Base-by-base conservation (phyloP, 2,329 filamentous ascomycete genomes). In the Leptodontidium sp. region DNA sequence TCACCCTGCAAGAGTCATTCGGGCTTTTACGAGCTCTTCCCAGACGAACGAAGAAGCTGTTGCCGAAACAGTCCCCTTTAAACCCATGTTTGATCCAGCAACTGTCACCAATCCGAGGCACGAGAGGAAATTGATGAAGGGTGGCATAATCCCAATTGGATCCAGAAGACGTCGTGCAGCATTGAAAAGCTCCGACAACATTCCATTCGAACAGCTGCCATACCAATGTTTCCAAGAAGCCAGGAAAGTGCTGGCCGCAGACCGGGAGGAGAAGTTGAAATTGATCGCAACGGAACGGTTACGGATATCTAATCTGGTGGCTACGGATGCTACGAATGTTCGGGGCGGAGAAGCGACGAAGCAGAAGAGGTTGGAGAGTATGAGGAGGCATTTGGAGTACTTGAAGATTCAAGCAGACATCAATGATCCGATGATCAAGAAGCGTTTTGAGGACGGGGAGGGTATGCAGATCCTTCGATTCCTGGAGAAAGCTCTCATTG, bases 171-270 rank as follows among this genome's bases (percentile, higher is more conserved):
- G 94, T 71, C 91, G 95, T 78, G 88, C 89, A 35, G 92, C 92
- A 35, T 80, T 94, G 70, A 88, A 86, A 76, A 87, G 83, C 75
- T 82, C 86, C 71, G 87, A 91, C 76, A 83, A 97, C 61, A 73
- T 79, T 38, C 93, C 94, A 32, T 98, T 99, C 78, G 93, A 97
- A 83, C 92, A 95, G 79, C 84, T 99, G 74, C 96, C 96, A 21
- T 99, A 97, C 83, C 95, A 98, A 85, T 96, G 93, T 81, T 99
- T 98, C 84, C 96, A 99, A 82, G 94, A 98, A 83, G 96, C 96
- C 50, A 89, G 94, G 71, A 93, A 93, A 79, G 82, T 98, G 61
- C 84, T 99, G 66, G 86, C 89, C 64, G 88, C 88, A 65, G 96
- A 99, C 79, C 88, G 95, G 50, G 84, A 90, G 73, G 88, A 95